Evolutionary conservation across 2,329 filamentous ascomycete genomes (phyloP).

Genomic region (Microsporum ferrugineum): DNA sequence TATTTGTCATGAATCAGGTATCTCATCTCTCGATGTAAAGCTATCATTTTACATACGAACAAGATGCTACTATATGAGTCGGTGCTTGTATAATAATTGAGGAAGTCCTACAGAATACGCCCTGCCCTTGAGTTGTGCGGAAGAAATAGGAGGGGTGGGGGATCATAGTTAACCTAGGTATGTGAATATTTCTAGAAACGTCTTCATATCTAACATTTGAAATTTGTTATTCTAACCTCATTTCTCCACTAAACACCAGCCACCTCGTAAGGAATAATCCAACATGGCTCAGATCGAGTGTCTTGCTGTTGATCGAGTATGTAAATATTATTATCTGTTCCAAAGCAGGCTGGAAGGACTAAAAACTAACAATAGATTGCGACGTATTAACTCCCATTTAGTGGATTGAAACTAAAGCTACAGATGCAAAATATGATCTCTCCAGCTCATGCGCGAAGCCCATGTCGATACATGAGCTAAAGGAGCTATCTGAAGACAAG

Average conservation of each 20-base stretch:
- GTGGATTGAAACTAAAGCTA: conserved; percentile 49
- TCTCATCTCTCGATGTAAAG: too few species aligned
- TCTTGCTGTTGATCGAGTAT: conserved; percentile 2
- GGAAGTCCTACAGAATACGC: neutral
- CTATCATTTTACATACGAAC: too few species aligned
- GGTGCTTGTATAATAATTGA: neutral
- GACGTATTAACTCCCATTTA: neutral
- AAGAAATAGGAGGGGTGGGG: neutral
- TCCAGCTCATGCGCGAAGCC: conserved; percentile 48
- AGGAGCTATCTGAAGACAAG: conserved; percentile 44
- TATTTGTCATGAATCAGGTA: too few species aligned
- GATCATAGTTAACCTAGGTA: neutral
- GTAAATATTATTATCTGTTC: neutral
- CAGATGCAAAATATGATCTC: conserved; percentile 44
- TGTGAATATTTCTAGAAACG: neutral
- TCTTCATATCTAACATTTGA: neutral
- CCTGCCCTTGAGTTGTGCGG: neutral
- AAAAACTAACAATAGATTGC: neutral
- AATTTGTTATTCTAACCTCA: neutral
- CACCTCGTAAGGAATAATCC: neutral
- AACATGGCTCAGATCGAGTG: conserved; percentile 4
- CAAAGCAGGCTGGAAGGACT: neutral
- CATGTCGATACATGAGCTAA: conserved; percentile 44
- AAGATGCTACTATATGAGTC: too few species aligned
- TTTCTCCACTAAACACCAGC: neutral